These are phyloP conservation scores for Serendipita sp. DNA, from an alignment of 768 basidiomycete genomes.

Conservation along the genomic window DNA sequence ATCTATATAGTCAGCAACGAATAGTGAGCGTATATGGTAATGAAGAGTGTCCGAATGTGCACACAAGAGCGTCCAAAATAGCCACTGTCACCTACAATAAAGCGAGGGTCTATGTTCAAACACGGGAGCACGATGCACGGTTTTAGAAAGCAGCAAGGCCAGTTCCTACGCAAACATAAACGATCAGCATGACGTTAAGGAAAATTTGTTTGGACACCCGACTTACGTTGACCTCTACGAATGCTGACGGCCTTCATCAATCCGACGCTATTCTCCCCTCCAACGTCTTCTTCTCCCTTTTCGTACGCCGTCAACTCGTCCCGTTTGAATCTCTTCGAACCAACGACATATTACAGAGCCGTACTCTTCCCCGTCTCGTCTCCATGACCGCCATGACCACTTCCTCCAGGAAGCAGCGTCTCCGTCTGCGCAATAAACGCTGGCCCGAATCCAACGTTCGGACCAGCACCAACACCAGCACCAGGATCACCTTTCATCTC, in stretches of 20 bases:
- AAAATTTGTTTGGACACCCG: neutral
- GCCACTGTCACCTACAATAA: too few relatives aligned
- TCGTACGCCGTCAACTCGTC: conserved; percentile 2
- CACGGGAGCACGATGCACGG: too few relatives aligned
- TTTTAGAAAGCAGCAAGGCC: neutral
- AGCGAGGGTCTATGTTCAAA: too few relatives aligned
- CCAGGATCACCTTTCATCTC: too few relatives aligned
- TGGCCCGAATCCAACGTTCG: neutral
- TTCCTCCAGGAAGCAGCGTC: neutral
- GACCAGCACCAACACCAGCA: neutral
- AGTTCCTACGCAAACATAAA: neutral
- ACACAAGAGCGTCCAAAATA: neutral
- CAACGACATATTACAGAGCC: neutral
- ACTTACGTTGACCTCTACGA: neutral
- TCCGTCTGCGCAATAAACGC: neutral
- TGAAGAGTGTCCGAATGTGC: neutral
- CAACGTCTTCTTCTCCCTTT: conserved; percentile 6
- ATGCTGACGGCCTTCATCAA: neutral
- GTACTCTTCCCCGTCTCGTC: neutral
- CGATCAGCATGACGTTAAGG: neutral
- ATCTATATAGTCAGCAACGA: neutral
- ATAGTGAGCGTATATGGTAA: neutral
- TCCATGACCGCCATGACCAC: neutral
- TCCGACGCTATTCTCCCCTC: neutral
- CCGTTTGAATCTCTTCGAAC: neutral